Evolutionary conservation across 1,139 yeast genomes (phyloP).

Genomic region (Debaryomyces coudertii): DNA sequence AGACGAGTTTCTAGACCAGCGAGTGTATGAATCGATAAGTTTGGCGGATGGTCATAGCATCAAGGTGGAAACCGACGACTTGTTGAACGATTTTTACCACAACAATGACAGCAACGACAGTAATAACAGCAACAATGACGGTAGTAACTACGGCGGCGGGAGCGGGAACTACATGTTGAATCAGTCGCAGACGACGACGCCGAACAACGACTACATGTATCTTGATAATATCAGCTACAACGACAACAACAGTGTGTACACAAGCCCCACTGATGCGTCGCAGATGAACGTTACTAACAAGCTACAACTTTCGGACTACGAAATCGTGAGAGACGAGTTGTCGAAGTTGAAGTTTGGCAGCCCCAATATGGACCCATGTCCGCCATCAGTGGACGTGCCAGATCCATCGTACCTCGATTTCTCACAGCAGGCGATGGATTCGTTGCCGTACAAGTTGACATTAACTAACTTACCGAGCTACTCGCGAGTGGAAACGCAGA

Average conservation of each 20-base stretch:
- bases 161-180: conserved; percentile 1
- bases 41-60: conserved; percentile 24
- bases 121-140: background rate
- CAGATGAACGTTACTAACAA: conserved; percentile 6
- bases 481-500: conserved; percentile 94
- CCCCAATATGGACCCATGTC: conserved; percentile 43
- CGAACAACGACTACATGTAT: conserved; percentile 27
- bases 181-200: conserved; percentile 13
- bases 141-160: conserved; percentile 1
- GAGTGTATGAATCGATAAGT: conserved; percentile 49
- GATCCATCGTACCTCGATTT: conserved; percentile 43
- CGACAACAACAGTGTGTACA: conserved; percentile 2
- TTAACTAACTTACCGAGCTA: conserved; percentile 70
- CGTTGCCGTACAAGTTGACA: conserved; percentile 60
- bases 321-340: conserved; percentile 53
- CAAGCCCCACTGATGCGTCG: conserved; percentile 4
- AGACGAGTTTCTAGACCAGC: conserved; percentile 61
- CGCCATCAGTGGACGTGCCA: conserved; percentile 34
- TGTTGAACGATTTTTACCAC: conserved; percentile 20
- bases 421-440: conserved; percentile 37
- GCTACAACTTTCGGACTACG: conserved; percentile 40
- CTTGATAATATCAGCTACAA: conserved; percentile 20
- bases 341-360: conserved; percentile 62
- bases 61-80: conserved; percentile 21
- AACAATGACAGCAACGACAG: conserved; percentile 3